Base-by-base conservation (phyloP, 176 grass and related monocot genomes). In the Paspalum notatum region DNA sequence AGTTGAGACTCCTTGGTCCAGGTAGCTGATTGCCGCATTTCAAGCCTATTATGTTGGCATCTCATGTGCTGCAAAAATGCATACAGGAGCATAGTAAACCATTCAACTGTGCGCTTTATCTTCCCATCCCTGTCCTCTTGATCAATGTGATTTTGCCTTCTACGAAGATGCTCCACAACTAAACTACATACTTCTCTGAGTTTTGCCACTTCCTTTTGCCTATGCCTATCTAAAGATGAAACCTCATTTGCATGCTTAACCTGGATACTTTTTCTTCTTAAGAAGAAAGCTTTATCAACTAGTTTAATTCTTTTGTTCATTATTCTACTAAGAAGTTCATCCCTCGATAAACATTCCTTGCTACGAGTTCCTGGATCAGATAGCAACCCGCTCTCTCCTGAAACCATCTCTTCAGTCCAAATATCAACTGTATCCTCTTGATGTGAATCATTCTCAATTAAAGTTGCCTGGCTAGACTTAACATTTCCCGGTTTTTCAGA, bases 31-130 rank as follows among this genome's bases (percentile, higher is more conserved):
- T 98, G 90, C 65, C 87, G 84, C 20, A 12, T 61, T 56, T 93
- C 84, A 59, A 98, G 79, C 43, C 82, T 98, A 44, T 86, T 67
- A 56, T 22, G 65, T 71, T 98, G 89, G 26, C 54, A 77, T 54
- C 11, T 85, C 78, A 91, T 81, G 77, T 95, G 88, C 43, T 90
- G 79, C 78, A 87, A 59, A 80, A 98, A 87, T 78, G 77, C 78
- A 86, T 27, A 44, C 39, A 91, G 52, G 47, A 86, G 74, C 78
- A 86, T 75, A 27, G 80, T 79, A 79, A 94, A 94, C 83, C 82
- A 80, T 79, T 91, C 32, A 81, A 86, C 70, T 79, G 79, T 48
- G 55, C 82, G 74, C 66, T 83, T 92, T 65, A 70, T 80, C 66
- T 89, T 86, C 46, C 42, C 67, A 70, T 80, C 71, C 44, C 67